A percentile compares a stretch with the other conserved stretches of the same genome.
Evolutionary conservation across 83 land plant species (phyloP).

Genomic region (Larix sibirica): DNA sequence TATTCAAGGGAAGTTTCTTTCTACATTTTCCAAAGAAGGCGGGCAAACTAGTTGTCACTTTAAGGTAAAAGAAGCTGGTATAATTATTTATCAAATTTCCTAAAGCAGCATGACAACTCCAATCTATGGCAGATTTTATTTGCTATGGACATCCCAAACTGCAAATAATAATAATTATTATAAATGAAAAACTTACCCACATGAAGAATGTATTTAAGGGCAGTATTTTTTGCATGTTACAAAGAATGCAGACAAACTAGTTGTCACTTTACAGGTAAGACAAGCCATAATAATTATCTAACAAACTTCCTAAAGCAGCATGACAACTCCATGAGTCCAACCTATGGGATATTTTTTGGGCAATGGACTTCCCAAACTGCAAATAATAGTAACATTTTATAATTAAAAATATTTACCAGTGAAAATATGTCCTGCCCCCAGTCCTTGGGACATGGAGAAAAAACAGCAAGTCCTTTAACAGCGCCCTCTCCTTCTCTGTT

Average conservation of each 20-base stretch:
- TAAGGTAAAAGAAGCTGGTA: not conserved
- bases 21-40: not conserved
- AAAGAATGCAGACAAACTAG: not conserved
- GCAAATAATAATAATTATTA: not conserved
- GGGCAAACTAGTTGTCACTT: not conserved
- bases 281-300: not conserved
- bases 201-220: no score
- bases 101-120: not conserved
- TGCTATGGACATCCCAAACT: not conserved
- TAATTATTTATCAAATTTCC: not conserved
- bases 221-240: not conserved
- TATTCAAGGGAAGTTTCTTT: not conserved
- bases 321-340: not conserved
- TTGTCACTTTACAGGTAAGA: not conserved
- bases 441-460: conserved; percentile 85
- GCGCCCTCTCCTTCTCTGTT: conserved; percentile 35
- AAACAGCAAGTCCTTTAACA: conserved; percentile 57
- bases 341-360: not conserved
- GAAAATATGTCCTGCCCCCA: conserved; percentile 79
- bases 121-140: not conserved
- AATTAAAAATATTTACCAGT: conserved; percentile 48
- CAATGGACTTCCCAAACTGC: not conserved
- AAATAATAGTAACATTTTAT: not conserved
- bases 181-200: no score
- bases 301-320: not conserved